A percentile compares a stretch with the other conserved stretches of the same genome.
Conservation (phyloP, 768 basidiomycete species). For the Pleurotus platypus region DNA sequence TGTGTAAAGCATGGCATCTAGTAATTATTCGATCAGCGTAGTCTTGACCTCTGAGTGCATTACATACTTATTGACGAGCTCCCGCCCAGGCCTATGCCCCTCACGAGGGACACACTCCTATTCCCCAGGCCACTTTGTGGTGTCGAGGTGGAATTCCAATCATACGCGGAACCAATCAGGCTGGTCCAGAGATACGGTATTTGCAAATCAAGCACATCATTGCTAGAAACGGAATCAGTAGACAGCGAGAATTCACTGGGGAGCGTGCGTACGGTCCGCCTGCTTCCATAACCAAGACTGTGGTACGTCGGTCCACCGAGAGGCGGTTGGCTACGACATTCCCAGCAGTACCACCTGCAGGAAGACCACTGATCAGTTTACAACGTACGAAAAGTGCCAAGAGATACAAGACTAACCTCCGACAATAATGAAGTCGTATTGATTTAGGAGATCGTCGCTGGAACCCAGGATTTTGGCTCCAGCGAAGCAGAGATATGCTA, state of each 20-base stretch:
- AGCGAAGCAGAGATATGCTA: neutral
- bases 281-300: neutral
- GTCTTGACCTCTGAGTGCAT: neutral
- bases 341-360: neutral
- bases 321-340: constrained; percentile 3
- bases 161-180: constrained; percentile 10
- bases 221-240: neutral
- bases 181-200: constrained; percentile 10
- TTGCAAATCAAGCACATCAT: constrained; percentile 11
- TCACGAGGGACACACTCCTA: constrained; percentile 14
- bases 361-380: neutral
- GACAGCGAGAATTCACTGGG: neutral
- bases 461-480: neutral
- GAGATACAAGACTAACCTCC: neutral
- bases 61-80: constrained; percentile 16
- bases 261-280: neutral
- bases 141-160: constrained; percentile 25
- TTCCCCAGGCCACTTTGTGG: constrained; percentile 16
- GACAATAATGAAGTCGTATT: neutral
- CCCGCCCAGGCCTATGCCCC: constrained; percentile 20
- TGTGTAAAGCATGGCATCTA: constrained; percentile 22
- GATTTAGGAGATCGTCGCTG: neutral
- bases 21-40: neutral
- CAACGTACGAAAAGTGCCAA: neutral
- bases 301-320: neutral